A percentile compares a stretch with the other conserved stretches of the same genome.
Conservation (phyloP, 257 asterid species). For the Nyctanthes arbortristis region DNA sequence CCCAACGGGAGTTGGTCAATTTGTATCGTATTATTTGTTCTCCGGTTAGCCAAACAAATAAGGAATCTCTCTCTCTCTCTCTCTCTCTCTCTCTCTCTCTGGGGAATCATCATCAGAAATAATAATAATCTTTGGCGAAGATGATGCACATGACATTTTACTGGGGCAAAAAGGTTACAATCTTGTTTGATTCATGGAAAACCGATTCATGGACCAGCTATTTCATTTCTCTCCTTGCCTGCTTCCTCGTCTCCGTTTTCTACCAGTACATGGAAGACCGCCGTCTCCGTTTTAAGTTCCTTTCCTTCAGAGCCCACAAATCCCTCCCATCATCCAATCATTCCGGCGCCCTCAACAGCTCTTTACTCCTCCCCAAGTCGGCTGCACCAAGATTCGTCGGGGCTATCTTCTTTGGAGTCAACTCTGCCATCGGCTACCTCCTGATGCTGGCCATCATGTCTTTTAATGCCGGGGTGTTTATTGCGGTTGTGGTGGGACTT, state of each 20-base stretch:
- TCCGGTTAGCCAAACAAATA: background rate
- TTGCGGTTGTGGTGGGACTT: slow-evolving; percentile 69
- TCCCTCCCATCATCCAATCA: background rate
- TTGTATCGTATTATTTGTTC: background rate
- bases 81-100: too few relatives aligned
- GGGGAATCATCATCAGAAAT: too few relatives aligned
- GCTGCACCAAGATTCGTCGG: slow-evolving; percentile 40
- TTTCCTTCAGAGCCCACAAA: slow-evolving; percentile 17
- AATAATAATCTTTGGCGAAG: slow-evolving; percentile 14
- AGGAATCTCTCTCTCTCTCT: background rate
- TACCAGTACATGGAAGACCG: slow-evolving; percentile 91
- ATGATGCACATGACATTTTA: slow-evolving; percentile 99
- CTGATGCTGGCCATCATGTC: slow-evolving; percentile 93
- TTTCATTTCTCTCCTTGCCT: slow-evolving; percentile 58
- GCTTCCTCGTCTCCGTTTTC: slow-evolving; percentile 57
- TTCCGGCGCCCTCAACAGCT: slow-evolving; percentile 19
- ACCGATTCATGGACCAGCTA: slow-evolving; percentile 78
- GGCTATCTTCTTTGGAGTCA: slow-evolving; percentile 60
- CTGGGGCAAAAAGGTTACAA: slow-evolving; percentile 80
- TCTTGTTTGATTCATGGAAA: slow-evolving; percentile 87
- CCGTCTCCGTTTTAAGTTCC: slow-evolving; percentile 62
- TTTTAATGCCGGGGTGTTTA: slow-evolving; percentile 77
- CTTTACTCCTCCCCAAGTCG: slow-evolving; percentile 43
- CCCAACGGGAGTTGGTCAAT: background rate
- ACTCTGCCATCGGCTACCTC: slow-evolving; percentile 78